A percentile compares a stretch with the other conserved stretches of the same genome.
Evolutionary conservation across 306 rosid genomes (phyloP).

Genomic region (Malus asiatica): DNA sequence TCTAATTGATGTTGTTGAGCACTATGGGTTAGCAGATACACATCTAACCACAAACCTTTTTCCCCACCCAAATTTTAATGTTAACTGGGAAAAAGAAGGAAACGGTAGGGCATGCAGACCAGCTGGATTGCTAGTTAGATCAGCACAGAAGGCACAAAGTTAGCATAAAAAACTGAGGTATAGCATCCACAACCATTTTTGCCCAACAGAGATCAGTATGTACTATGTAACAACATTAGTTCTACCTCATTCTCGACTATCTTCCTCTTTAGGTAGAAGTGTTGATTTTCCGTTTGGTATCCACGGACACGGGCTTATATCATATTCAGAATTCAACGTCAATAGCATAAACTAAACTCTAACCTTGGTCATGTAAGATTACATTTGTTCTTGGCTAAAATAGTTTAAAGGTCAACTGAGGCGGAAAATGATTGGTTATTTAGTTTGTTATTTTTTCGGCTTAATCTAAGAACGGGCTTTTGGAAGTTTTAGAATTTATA

Average conservation of each 20-base stretch:
- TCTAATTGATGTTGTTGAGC: slow-evolving; percentile 24
- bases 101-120: neutral
- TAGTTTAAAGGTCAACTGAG: neutral
- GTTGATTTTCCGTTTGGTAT: neutral
- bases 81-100: neutral
- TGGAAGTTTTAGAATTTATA: neutral
- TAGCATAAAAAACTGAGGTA: neutral
- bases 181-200: neutral
- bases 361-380: neutral
- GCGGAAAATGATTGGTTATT: neutral
- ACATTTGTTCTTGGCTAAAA: neutral
- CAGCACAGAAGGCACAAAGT: neutral
- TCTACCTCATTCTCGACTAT: neutral
- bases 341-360: neutral
- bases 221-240: neutral
- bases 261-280: neutral
- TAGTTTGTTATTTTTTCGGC: no score
- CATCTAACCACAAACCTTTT: neutral
- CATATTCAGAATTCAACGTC: neutral
- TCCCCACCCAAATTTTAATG: slow-evolving; percentile 1
- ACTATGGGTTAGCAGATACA: slow-evolving; percentile 7
- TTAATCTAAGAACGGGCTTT: neutral
- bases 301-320: neutral
- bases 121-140: neutral
- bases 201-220: neutral